Evolutionary conservation across 345 rosid species (phyloP), one percentile per base, ranked within the genome.

Genomic region (Citrus unshiu): DNA sequence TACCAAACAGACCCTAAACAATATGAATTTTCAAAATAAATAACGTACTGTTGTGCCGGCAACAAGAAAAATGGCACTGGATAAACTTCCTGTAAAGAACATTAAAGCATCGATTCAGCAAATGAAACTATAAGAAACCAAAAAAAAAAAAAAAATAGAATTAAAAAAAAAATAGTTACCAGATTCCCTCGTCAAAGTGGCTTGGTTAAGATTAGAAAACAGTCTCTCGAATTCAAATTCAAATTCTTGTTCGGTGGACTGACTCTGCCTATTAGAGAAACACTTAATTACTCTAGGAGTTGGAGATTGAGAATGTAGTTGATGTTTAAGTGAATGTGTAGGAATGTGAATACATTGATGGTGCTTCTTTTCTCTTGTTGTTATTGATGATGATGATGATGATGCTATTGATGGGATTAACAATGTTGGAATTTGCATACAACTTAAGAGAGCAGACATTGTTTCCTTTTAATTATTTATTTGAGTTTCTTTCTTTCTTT

Each of bases 121-220:
- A 43, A 43, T 9, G 14, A 43, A 43, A 10, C 13, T 9, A 43
- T 3, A 43, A 10, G 14, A 10, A 43, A 43, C 3, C 14, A 9
- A 43, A 43, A 9, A 43, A 43, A 9, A 10, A 0, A 40, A 40
- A 27, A 27, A 2, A 40, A 24, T 24, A 9, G 46, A 39, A 39
- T 1, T 40, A 25, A 30, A 40, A 40, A 9, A 2, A 40, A 40
- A 9, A 43, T 0, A 43, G 49, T 3, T 82, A 92, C 98, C 98
- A 6, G 98, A 90, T 85, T 95, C 94, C 86, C 95, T 85, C 83
- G 90, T 92, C 71, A 92, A 75, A 6, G 95, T 90, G 79, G 89
- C 91, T 79, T 64, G 90, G 76, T 95, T 92, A 74, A 95, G 90
- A 80, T 95, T 95, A 34, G 98, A 95, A 82, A 95, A 95, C 30